Evolutionary conservation across 768 basidiomycete genomes (phyloP), one percentile per base, ranked within the genome.

Genomic region (Trametes villosa): DNA sequence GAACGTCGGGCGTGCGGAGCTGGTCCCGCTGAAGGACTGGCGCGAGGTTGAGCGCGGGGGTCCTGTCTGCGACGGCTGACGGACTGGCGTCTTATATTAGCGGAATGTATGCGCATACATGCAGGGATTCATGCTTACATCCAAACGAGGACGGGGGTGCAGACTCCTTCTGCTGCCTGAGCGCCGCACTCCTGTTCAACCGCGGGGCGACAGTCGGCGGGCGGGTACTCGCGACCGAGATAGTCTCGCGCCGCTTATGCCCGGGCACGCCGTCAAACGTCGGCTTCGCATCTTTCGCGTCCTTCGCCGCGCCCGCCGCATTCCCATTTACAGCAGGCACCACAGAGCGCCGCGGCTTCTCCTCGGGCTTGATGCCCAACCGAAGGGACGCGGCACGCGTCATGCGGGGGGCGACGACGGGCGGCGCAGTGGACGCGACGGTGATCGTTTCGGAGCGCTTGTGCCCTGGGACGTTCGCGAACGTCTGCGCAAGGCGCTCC

Each of bases 191-290:
- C 65, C 64, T 74, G 63, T 83, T 84, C 33, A 73, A 68, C 18
- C 79, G 71, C 7, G 84, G 83, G 6, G 69, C 60, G n/a, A 82
- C 75, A 1, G 70, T 69, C 9, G 83, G 83, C 11, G 77, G 64
- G 50, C 69, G 70, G 11, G 76, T 78, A 62, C 81, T 83, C 18
- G 87, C 81, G 9, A 94, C 92, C 7, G 84, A 72, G 62, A 94
- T 86, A 15, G 83, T 84, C 69, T 91, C 89, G 27, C 88, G 77
- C 55, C 92, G 80, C 74, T 94, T 94, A 68, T 94, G 92, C 0
- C 92, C 92, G 6, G 92, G 92, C 3, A 94, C 87, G 33, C 91
- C 91, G 0, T 89, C 88, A 66, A 93, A 94, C 0, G 81, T 84
- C 31, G 72, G 71, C 72, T 80, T 81, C 40, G 69, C 67, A 60